Evolutionary conservation across 306 rosid genomes (phyloP), one percentile per base, ranked within the genome.

Genomic region (Corylus americana): DNA sequence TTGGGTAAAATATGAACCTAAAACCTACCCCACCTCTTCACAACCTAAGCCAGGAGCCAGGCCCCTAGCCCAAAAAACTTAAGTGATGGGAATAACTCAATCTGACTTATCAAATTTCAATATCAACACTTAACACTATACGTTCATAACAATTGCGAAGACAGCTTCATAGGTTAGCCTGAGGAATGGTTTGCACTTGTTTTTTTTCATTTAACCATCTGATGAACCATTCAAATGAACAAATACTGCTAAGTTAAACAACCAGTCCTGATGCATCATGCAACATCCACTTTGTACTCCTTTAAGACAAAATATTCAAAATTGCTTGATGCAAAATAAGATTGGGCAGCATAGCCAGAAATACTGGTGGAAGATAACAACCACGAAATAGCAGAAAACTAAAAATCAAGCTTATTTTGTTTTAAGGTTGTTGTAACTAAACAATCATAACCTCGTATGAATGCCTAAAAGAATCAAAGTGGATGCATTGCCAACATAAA

Each of bases 401-500:
- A 55, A 53, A 53, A 55, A 55, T 16, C 22, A 55, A n/a, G 62
- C 55, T 14, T 53, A 53, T 20, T 1, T 57, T 57, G 25, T 18
- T 57, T 18, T 57, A 16, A n/a, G 18, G 20, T 20, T 20, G 29
- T 20, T 57, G 18, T n/a, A 20, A 5, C 5, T 57, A 20, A 57
- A 17, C 20, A 18, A 20, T 57, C 12, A 7, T 7, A 20, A 2
- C 18, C 74, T 29, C 70, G 3, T 2, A 27, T 29, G 54, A 59
- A 59, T 18, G 11, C 48, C 17, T 17, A 50, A 16, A 11, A 53
- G 47, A 57, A 47, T 10, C 18, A 78, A 74, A 55, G 25, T 47
- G 55, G 63, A 55, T 70, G 55, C 77, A 81, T 48, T 81, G 47
- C 14, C 74, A 16, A 27, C 27, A 11, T 1, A 39, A 59, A 57